Percentiles rank a stretch among this genome's conserved stretches.
These are phyloP conservation scores for Triangularia setosa DNA, from an alignment of 2,329 filamentous ascomycete genomes.

Conservation along the genomic window DNA sequence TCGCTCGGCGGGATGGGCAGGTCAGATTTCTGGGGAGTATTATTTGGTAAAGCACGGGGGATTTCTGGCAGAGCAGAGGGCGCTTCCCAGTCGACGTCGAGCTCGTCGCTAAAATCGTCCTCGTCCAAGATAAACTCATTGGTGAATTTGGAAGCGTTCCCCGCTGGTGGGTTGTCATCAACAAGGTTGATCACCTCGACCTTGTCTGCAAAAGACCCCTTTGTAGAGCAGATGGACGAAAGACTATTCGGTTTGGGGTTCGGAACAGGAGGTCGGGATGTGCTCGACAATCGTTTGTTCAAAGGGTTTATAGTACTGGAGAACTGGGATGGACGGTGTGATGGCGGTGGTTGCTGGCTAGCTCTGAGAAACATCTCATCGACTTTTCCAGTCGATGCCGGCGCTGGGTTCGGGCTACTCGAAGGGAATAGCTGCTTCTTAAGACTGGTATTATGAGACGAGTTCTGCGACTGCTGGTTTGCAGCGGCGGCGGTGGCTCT, in stretches of 20 bases:
- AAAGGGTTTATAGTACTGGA: slow-evolving; percentile 26
- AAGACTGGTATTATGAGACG: slow-evolving; percentile 33
- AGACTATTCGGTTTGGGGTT: slow-evolving; percentile 25
- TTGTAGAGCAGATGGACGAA: slow-evolving; percentile 41
- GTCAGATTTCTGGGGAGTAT: not conserved
- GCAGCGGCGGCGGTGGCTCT: slow-evolving; percentile 36
- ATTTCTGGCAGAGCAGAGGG: slow-evolving; percentile 47
- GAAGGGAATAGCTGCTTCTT: slow-evolving; percentile 55
- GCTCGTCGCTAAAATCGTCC: slow-evolving; percentile 84
- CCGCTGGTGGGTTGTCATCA: slow-evolving; percentile 25
- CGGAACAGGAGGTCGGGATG: slow-evolving; percentile 22
- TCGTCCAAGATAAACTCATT: slow-evolving; percentile 57
- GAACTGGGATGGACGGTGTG: slow-evolving; percentile 24
- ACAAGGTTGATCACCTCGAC: slow-evolving; percentile 36
- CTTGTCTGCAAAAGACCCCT: slow-evolving; percentile 47
- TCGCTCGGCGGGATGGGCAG: slow-evolving; percentile 25
- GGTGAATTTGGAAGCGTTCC: slow-evolving; percentile 26
- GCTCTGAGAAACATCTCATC: slow-evolving; percentile 47
- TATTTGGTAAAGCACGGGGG: slow-evolving; percentile 21
- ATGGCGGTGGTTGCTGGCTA: slow-evolving; percentile 31
- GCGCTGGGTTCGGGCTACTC: slow-evolving; percentile 44
- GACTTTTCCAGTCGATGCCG: slow-evolving; percentile 43
- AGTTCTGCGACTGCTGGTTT: slow-evolving; percentile 27
- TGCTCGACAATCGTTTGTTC: slow-evolving; percentile 34
- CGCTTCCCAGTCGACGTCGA: slow-evolving; percentile 64